Evolutionary conservation across 805 yeast species (phyloP).

Genomic region (Zygotorulaspora florentina): DNA sequence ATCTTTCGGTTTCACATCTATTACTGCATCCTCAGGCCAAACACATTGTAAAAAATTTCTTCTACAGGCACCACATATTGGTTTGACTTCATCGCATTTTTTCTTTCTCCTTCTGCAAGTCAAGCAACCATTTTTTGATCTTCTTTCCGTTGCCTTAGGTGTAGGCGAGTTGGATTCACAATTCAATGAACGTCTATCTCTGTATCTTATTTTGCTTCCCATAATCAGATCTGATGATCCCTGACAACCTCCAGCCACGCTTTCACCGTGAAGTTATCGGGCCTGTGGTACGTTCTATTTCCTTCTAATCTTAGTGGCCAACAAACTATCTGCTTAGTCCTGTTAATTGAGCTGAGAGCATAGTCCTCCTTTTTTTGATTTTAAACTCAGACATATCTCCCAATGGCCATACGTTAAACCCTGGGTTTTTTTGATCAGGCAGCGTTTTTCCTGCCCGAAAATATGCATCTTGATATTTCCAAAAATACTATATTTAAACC

Average conservation of each 20-base stretch:
- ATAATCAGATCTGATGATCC: neutral
- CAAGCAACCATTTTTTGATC: conserved; percentile 70
- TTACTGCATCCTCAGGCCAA: conserved; percentile 48
- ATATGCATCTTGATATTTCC: too few relatives aligned
- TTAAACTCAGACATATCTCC: neutral
- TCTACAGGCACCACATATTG: conserved; percentile 63
- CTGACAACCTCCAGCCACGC: too few relatives aligned
- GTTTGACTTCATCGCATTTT: conserved; percentile 69
- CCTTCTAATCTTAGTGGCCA: too few relatives aligned
- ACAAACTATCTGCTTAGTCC: neutral
- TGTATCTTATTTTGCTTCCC: conserved; percentile 5
- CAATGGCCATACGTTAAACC: too few relatives aligned
- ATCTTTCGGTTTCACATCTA: neutral
- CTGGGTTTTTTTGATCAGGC: too few relatives aligned
- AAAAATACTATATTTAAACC: too few relatives aligned
- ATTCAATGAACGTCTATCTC: conserved; percentile 3
- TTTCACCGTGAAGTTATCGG: neutral
- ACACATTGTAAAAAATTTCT: conserved; percentile 59
- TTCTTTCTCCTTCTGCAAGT: conserved; percentile 77
- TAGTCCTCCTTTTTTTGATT: neutral
- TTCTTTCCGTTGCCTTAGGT: conserved; percentile 31
- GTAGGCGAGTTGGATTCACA: neutral
- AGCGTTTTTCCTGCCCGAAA: too few relatives aligned
- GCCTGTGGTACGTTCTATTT: too few relatives aligned
- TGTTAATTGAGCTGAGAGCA: neutral